A percentile compares a stretch with the other conserved stretches of the same genome.
Conservation (phyloP, 1,139 yeast species). For the Suhomyces kunorum region DNA sequence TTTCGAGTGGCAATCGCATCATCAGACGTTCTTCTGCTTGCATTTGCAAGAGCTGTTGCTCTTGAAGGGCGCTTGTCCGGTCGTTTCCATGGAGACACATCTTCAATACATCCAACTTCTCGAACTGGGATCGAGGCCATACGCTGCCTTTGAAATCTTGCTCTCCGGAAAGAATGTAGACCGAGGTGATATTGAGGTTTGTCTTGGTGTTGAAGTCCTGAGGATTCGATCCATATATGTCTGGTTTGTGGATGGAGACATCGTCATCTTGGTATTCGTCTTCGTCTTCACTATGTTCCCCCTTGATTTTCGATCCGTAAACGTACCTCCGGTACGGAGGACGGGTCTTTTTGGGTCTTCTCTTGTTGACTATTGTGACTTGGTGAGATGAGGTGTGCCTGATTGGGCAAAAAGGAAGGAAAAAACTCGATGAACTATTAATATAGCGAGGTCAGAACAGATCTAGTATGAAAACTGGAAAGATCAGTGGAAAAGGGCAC, state of each 20-base stretch:
- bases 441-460: not conserved
- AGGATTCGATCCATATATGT: constrained; percentile 22
- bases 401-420: not conserved
- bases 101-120: constrained; percentile 47
- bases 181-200: constrained; percentile 34
- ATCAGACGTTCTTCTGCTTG: constrained; percentile 18
- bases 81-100: constrained; percentile 31
- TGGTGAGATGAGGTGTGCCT: not conserved
- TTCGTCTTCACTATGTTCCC: constrained; percentile 38
- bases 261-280: constrained; percentile 25
- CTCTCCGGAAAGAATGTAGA: constrained; percentile 38
- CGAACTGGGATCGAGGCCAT: constrained; percentile 49
- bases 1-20: constrained; percentile 58
- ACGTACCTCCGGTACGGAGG: constrained; percentile 78
- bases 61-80: constrained; percentile 20
- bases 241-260: not conserved
- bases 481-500: not conserved
- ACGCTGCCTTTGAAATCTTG: constrained; percentile 26
- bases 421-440: not conserved
- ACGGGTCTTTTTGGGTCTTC: constrained; percentile 79
- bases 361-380: constrained; percentile 72
- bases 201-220: constrained; percentile 30
- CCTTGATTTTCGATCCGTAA: constrained; percentile 54
- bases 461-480: not conserved
- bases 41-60: constrained; percentile 18